Conservation (phyloP, 75 land plant species). For the Cupressus sempervirens region DNA sequence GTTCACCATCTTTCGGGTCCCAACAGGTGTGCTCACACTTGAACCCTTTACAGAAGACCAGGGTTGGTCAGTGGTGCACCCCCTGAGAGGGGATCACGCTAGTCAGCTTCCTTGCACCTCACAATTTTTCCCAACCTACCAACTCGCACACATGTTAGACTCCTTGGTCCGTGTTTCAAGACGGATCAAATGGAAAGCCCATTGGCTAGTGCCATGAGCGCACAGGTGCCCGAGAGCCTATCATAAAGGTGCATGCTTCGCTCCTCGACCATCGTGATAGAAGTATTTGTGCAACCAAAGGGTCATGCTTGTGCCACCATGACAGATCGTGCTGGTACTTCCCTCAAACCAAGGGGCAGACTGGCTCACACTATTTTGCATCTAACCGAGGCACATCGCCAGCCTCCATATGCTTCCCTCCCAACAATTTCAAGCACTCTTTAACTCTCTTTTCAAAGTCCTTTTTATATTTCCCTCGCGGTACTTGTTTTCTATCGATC, state of each 20-base stretch:
- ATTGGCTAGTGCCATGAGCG: conserved; percentile 18
- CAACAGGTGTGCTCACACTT: background rate
- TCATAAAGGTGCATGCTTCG: background rate
- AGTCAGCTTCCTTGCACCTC: background rate
- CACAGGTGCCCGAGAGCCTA: background rate
- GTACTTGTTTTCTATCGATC: too few relatives aligned
- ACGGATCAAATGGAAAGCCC: conserved; percentile 28
- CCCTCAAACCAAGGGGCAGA: conserved; percentile 7
- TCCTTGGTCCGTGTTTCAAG: conserved; percentile 33
- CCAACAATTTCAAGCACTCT: too few relatives aligned
- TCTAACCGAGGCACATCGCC: background rate
- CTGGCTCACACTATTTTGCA: background rate
- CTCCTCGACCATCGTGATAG: background rate
- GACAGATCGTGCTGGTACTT: conserved; percentile 1
- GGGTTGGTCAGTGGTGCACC: background rate
- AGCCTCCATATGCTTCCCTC: too few relatives aligned
- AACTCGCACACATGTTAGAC: background rate
- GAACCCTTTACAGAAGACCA: background rate
- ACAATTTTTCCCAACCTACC: background rate
- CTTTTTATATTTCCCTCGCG: too few relatives aligned
- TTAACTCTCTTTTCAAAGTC: too few relatives aligned
- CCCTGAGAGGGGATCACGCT: too few relatives aligned
- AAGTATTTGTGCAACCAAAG: background rate
- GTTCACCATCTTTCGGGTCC: conserved; percentile 3
- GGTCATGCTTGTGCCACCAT: conserved; percentile 11